phyloP scores from a whole-genome alignment of 192 early-diverging fungal genomes.

The Coemansia pectinata region DNA sequence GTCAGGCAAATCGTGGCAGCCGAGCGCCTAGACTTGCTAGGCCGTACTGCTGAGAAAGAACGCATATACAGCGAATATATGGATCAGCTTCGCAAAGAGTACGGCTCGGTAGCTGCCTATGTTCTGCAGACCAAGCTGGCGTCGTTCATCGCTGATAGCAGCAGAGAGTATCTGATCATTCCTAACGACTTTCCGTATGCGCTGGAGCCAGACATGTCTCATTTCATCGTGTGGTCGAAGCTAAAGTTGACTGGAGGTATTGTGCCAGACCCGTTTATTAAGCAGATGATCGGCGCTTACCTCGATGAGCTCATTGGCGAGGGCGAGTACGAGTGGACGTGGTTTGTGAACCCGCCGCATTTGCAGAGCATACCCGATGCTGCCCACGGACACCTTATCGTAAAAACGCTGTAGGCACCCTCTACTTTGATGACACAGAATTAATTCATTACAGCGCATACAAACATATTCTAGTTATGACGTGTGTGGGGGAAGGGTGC shows the following conservation, averaged over 20 bases:
- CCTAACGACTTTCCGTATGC: constrained; percentile 57
- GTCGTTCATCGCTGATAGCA: constrained; percentile 26
- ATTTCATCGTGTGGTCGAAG: constrained; percentile 55
- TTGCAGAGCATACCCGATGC: constrained; percentile 54
- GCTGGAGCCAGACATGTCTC: constrained; percentile 19
- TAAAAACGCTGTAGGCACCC: constrained; percentile 9
- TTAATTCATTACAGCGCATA: not conserved
- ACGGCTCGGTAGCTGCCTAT: constrained; percentile 34
- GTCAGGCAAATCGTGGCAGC: constrained; percentile 34
- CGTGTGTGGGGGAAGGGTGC: not conserved
- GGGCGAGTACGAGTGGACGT: constrained; percentile 42
- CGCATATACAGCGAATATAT: constrained; percentile 32
- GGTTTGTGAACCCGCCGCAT: constrained; percentile 54
- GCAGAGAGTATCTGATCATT: constrained; percentile 29
- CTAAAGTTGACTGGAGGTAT: constrained; percentile 16
- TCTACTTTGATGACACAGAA: not conserved
- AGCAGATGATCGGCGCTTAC: constrained; percentile 12
- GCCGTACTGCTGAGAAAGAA: constrained; percentile 27
- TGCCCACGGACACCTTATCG: constrained; percentile 45
- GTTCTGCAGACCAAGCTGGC: constrained; percentile 38
- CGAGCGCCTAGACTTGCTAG: constrained; percentile 41
- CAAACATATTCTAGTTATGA: not conserved
- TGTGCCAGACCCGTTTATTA: constrained; percentile 22
- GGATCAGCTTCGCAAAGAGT: constrained; percentile 24
- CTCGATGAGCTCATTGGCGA: constrained; percentile 27